phyloP scores from a whole-genome alignment of 305 asterid genomes.

The Solanum hybrid region DNA sequence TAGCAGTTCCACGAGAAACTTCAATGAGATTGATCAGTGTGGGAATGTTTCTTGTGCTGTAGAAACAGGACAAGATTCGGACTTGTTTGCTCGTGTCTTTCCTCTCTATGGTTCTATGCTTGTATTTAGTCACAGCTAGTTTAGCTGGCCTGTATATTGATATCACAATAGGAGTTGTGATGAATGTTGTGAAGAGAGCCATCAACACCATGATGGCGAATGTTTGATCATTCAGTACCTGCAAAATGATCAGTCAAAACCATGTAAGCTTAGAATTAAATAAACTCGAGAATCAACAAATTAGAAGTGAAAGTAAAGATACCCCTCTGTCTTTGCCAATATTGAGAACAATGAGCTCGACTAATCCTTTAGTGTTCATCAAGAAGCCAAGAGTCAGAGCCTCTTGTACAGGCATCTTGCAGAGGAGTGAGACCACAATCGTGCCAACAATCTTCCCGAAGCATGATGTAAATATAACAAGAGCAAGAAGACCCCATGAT shows the following conservation, averaged over 20 bases:
- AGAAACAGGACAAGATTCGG: slow-evolving; percentile 66
- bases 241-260: slow-evolving; percentile 7
- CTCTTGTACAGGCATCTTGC: slow-evolving; percentile 49
- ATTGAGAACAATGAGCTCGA: slow-evolving; percentile 93
- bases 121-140: slow-evolving; percentile 38
- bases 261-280: not conserved
- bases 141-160: slow-evolving; percentile 65
- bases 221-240: slow-evolving; percentile 83
- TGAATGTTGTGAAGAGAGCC: slow-evolving; percentile 88
- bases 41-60: slow-evolving; percentile 51
- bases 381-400: slow-evolving; percentile 65
- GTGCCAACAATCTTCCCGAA: slow-evolving; percentile 78
- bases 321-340: slow-evolving; percentile 89
- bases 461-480: slow-evolving; percentile 70
- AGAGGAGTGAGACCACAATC: slow-evolving; percentile 36
- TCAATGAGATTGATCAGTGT: slow-evolving; percentile 74
- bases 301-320: not conserved
- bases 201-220: slow-evolving; percentile 81
- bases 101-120: slow-evolving; percentile 51
- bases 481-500: slow-evolving; percentile 84
- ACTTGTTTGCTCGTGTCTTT: slow-evolving; percentile 38
- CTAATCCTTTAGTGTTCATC: slow-evolving; percentile 91
- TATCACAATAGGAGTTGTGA: slow-evolving; percentile 64
- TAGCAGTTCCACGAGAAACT: slow-evolving; percentile 60
- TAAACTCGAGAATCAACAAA: not conserved